Conservation (phyloP, 2,329 filamentous ascomycete species). For the Alternaria conjuncta region DNA sequence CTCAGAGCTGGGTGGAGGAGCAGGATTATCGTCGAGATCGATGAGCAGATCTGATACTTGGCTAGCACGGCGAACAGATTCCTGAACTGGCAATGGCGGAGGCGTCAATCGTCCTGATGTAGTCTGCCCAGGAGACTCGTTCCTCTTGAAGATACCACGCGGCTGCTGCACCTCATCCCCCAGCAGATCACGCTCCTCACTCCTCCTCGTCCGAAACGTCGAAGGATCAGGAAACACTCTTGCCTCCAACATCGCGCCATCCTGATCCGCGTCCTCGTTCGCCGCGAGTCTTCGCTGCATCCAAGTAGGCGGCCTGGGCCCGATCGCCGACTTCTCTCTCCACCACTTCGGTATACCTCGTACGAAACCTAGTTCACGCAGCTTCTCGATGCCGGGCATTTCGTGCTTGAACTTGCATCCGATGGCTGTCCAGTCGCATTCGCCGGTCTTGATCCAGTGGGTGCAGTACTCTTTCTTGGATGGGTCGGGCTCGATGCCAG, state of each 20-base stretch:
- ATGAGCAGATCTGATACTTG: conserved; percentile 13
- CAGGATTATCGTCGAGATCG: conserved; percentile 11
- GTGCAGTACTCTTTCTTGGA: conserved; percentile 78
- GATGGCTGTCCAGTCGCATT: conserved; percentile 84
- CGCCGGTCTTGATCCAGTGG: conserved; percentile 86
- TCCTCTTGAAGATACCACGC: neutral
- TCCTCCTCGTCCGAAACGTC: neutral
- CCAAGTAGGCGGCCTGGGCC: conserved; percentile 27
- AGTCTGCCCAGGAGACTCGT: neutral
- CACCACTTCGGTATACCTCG: conserved; percentile 62
- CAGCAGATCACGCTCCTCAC: neutral
- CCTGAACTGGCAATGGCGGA: neutral
- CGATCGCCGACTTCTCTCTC: conserved; percentile 53
- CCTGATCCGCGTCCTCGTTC: neutral
- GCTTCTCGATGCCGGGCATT: conserved; percentile 76
- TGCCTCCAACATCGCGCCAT: neutral
- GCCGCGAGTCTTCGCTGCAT: conserved; percentile 26
- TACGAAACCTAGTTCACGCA: conserved; percentile 72
- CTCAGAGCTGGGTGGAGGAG: conserved; percentile 4
- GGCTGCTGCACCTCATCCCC: neutral
- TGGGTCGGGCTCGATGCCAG: conserved; percentile 48
- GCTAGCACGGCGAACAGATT: neutral
- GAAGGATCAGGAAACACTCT: conserved; percentile 17
- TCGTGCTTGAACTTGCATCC: conserved; percentile 91
- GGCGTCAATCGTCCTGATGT: neutral